Base-by-base conservation (phyloP, 129 eudicot species). In the Flaveria linearis region DNA sequence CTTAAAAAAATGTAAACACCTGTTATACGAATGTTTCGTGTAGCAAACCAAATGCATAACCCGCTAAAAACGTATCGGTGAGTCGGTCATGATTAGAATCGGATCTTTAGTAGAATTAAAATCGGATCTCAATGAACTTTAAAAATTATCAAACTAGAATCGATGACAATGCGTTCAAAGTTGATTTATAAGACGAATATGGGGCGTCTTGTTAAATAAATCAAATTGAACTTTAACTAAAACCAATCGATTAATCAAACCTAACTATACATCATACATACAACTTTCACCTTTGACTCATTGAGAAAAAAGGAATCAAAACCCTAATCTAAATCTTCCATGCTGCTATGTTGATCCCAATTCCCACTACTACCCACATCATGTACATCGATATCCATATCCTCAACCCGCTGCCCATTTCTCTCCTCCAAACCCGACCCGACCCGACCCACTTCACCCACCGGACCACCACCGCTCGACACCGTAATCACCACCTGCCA, bases 281-380 rank as follows among this genome's bases (percentile, higher is more conserved):
- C 1, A 14, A 15, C 41, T 62, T 65, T 16, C 49, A 2, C 16
- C 26, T 14, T 49, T 16, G n/a, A n/a, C n/a, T n/a, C n/a, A n/a
- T n/a, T n/a, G 18, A 20, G 9, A 26, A 69, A 51, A 51, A 72
- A 72, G 0, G 1, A 30, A 72, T 53, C 30, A 6, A 72, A 41
- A 30, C 45, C 45, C 77, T 72, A 72, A 55, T 72, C 77, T 55
- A 72, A 36, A 55, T 72, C 74, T 58, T 55, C 73, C 56, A 82
- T 60, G 11, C 61, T 55, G 22, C 15, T 16, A 12, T 23, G 11
- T 10, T 36, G 41, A 36, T 36, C 41, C 41, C 41, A 36, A 36
- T 36, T 36, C 7, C 8, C 41, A 36, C 7, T 36, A 36, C 41
- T 36, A 36, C 41, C 7, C 41, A 36, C 41, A 36, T 45, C 2